Conservation (phyloP, 1,139 yeast genomes). For the Arxiozyma telluris region DNA sequence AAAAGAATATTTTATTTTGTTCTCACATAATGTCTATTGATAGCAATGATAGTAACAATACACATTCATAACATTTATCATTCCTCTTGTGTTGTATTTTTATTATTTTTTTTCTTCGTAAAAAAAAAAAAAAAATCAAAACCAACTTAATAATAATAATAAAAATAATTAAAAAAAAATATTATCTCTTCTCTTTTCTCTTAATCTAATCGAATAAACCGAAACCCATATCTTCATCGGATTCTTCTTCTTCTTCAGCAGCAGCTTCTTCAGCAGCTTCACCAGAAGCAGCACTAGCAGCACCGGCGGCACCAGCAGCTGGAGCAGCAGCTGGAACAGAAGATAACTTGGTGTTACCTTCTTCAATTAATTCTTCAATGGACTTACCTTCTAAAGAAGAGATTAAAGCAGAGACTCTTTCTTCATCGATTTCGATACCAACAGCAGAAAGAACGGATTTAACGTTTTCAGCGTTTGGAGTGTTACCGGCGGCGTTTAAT, state of each 20-base stretch:
- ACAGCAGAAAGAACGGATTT: conserved; percentile 64
- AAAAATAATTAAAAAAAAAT: too few relatives aligned
- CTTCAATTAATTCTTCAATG: conserved; percentile 65
- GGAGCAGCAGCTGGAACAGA: conserved; percentile 81
- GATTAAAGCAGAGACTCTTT: conserved; percentile 58
- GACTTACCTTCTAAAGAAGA: conserved; percentile 70
- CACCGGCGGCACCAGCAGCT: conserved; percentile 55
- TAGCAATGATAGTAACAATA: too few relatives aligned
- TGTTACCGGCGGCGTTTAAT: conserved; percentile 77
- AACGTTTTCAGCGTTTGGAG: conserved; percentile 70
- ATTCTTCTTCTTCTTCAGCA: conserved; percentile 44
- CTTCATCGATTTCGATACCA: conserved; percentile 70
- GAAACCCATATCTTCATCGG: conserved; percentile 80
- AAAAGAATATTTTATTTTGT: neutral
- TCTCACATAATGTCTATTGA: neutral
- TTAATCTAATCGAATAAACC: conserved; percentile 72
- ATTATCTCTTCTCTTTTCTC: neutral
- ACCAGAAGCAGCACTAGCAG: conserved; percentile 46
- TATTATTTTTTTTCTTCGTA: too few relatives aligned
- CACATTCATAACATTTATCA: neutral
- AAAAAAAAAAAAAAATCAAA: too few relatives aligned
- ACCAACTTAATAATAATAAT: too few relatives aligned
- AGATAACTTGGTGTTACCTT: conserved; percentile 75
- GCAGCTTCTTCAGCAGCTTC: conserved; percentile 55
- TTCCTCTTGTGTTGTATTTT: too few relatives aligned